phyloP scores from a whole-genome alignment of 768 basidiomycete genomes.

The Lepiota subincarnata region DNA sequence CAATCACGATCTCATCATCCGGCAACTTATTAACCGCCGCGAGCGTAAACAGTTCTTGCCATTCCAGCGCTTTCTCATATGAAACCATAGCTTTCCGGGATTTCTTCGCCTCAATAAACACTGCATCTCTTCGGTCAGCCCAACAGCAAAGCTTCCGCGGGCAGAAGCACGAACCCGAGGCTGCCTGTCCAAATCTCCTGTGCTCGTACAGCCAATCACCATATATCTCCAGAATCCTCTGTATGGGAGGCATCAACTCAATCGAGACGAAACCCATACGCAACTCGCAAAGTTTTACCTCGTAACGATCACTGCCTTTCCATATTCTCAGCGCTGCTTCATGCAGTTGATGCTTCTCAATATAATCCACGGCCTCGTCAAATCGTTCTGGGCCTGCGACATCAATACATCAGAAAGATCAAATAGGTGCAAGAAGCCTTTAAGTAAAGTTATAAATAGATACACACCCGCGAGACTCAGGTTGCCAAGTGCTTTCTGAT shows the following conservation, averaged over 20 bases:
- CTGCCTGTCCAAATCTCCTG: conserved; percentile 80
- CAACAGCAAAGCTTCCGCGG: not conserved
- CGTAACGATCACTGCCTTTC: conserved; percentile 58
- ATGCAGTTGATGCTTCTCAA: conserved; percentile 75
- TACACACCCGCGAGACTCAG: conserved; percentile 65
- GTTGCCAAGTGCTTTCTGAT: conserved; percentile 70
- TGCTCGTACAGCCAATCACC: conserved; percentile 86
- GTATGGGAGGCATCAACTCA: conserved; percentile 3
- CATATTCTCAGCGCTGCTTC: conserved; percentile 72
- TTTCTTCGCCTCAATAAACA: conserved; percentile 66
- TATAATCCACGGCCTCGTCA: conserved; percentile 74
- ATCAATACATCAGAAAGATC: not conserved
- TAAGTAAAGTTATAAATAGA: not conserved
- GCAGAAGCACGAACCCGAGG: conserved; percentile 51
- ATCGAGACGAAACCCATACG: not conserved
- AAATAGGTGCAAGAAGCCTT: not conserved
- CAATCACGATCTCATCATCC: conserved; percentile 53
- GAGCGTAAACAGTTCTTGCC: conserved; percentile 89
- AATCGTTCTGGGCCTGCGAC: conserved; percentile 62
- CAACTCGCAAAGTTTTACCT: conserved; percentile 36
- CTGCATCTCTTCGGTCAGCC: conserved; percentile 32
- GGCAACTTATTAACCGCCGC: conserved; percentile 48
- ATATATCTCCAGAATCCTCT: conserved; percentile 72
- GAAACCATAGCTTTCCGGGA: conserved; percentile 77
- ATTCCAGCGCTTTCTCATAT: conserved; percentile 82